phyloP scores from a whole-genome alignment of 768 basidiomycete species.

The Asterophora parasitica region DNA sequence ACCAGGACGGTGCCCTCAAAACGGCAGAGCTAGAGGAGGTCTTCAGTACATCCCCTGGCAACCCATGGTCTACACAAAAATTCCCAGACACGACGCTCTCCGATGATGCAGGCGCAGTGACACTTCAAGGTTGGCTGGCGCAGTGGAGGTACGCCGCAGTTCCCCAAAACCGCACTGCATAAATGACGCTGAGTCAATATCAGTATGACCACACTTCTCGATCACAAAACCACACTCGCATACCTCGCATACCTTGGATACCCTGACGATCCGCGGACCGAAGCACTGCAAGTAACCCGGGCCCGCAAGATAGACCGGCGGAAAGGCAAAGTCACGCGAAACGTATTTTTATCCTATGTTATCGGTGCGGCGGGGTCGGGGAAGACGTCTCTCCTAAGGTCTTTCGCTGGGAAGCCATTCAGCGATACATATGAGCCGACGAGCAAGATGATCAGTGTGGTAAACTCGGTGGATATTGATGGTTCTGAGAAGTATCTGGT shows the following conservation, averaged over 20 bases:
- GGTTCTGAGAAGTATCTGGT: conserved; percentile 96
- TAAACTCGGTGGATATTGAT: conserved; percentile 91
- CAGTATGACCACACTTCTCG: conserved; percentile 97
- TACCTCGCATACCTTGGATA: conserved; percentile 97
- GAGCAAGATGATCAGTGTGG: conserved; percentile 84
- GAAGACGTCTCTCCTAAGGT: conserved; percentile 82
- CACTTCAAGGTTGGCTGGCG: conserved; percentile 96
- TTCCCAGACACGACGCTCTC: conserved; percentile 89
- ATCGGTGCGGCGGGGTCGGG: conserved; percentile 95
- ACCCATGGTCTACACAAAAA: conserved; percentile 91
- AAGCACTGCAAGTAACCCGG: conserved; percentile 79
- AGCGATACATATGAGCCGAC: conserved; percentile 79
- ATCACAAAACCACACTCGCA: conserved; percentile 85
- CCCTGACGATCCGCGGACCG: conserved; percentile 71
- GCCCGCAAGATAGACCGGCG: conserved; percentile 81
- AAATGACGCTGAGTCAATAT: neutral
- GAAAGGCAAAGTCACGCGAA: conserved; percentile 83
- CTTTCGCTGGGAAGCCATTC: conserved; percentile 84
- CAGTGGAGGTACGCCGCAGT: conserved; percentile 80
- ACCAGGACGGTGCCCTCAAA: conserved; percentile 92
- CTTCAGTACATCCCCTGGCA: conserved; percentile 92
- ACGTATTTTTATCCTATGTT: conserved; percentile 91
- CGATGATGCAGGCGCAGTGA: conserved; percentile 84
- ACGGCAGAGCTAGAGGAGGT: conserved; percentile 77
- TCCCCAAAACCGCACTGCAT: neutral